Evolutionary conservation across 2,329 filamentous ascomycete species (phyloP), one percentile per base, ranked within the genome.

Genomic region (Emmonsia crescens): DNA sequence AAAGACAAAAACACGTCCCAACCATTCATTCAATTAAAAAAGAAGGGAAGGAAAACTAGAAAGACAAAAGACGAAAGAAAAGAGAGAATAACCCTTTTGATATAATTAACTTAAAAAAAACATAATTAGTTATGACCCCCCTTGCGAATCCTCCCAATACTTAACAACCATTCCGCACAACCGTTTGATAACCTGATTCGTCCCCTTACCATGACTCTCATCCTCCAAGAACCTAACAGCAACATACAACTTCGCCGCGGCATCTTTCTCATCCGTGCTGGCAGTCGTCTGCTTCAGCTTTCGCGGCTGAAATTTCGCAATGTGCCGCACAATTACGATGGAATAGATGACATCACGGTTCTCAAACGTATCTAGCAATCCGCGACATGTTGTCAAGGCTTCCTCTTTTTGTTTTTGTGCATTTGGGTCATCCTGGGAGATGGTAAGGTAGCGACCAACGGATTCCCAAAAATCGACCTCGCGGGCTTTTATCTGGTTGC

Each of bases 291-390:
- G 16, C 82, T 82, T 69, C 82, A 85, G 54, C 85, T 64, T 65
- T n/a, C 57, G 40, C 5, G 65, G 65, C 38, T 66, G 64, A 24
- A 63, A 83, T 38, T 85, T 85, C 54, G 88, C 86, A 57, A 91
- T 80, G 64, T 92, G 85, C 31, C 91, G 85, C 19, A 89, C 85
- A 61, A 96, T 84, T 9, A 89, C 89, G 66, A 96, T 87, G 0
- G 89, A 94, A 75, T 96, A 96, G 61, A 96, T 83, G 21, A 96
- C 87, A 72, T 96, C 91, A 60, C 92, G 85, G 69, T 93, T 94
- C 76, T 96, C 92, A 29, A 87, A 83, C 56, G 88, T 88, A 67
- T 91, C 88, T 14, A 96, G 80, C 27, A 93, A 80, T 61, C 82
- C 82, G 38, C 90, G 85, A 73, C 91, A 83, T 59, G 81, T 81